Evolutionary conservation across 2,329 filamentous ascomycete species (phyloP), one percentile per base, ranked within the genome.

Genomic region (Calonectria honghensis): DNA sequence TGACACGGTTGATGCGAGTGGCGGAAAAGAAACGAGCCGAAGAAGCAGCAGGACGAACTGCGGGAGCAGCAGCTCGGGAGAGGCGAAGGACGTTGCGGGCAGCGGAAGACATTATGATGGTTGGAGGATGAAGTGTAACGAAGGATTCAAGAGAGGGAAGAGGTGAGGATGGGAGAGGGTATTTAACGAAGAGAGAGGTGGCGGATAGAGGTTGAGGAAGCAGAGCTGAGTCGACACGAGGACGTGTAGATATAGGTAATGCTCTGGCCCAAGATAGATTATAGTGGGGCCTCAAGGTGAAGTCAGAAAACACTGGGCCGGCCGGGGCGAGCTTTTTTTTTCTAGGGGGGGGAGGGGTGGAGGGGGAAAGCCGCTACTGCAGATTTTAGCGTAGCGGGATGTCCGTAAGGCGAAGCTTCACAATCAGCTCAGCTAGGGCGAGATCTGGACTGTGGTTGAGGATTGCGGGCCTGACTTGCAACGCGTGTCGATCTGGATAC

Each of bases 21-120:
- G 75, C 77, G 24, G 85, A 84, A 77, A 86, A 85, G 79, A 80
- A 80, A 71, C 84, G 84, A 39, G 76, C 76, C 41, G 77, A 75
- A 54, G 79, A 75, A 73, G 78, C 78, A 50, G 76, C 77, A 70
- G 80, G 77, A 66, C 80, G 75, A 67, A 79, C 51, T 24, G 74
- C 72, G 65, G 83, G 81, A 64, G 79, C 79, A 73, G 83, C 81
- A 71, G 76, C 81, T 73, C 83, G 83, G 70, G 82, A 79, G 72
- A 84, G 76, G 68, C 85, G 84, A 72, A 86, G 74, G 69, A 79
- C 77, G 80, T 82, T 84, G 79, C 84, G 83, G 74, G 83, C 78
- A 57, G 81, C 81, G 74, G 82, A 82, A 79, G 85, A 81, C 85
- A 86, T 86, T 78, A 74, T 83, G 79, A 27, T 75, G 66, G 75